These are phyloP conservation scores for Zymoseptoria crescenta DNA, from an alignment of 2,329 filamentous ascomycete species.

Conservation along the genomic window DNA sequence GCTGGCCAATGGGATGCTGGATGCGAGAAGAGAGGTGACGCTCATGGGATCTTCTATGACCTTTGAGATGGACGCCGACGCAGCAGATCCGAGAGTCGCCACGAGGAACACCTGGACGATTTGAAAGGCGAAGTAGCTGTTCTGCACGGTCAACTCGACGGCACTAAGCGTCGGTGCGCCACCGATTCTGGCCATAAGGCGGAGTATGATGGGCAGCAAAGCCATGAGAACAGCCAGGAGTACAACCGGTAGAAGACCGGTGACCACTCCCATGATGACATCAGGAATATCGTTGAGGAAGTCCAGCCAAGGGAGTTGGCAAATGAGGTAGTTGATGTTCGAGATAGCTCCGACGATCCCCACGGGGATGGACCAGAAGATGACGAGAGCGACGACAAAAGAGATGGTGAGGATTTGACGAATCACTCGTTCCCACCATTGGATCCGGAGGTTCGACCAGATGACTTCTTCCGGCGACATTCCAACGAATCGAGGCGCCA, in stretches of 20 bases:
- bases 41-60: conserved; percentile 50
- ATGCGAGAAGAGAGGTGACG: conserved; percentile 25
- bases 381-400: conserved; percentile 69
- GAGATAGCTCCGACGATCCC: conserved; percentile 78
- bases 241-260: conserved; percentile 74
- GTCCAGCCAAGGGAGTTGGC: conserved; percentile 50
- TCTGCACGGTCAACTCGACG: conserved; percentile 83
- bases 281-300: conserved; percentile 68
- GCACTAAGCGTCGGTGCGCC: conserved; percentile 73
- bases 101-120: conserved; percentile 78
- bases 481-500: conserved; percentile 79
- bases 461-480: conserved; percentile 75
- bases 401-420: conserved; percentile 55
- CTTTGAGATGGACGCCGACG: conserved; percentile 61
- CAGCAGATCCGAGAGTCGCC: conserved; percentile 72
- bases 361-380: conserved; percentile 78
- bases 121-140: conserved; percentile 84
- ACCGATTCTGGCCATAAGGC: conserved; percentile 68
- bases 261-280: conserved; percentile 71
- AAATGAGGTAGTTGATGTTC: conserved; percentile 59
- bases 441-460: conserved; percentile 76
- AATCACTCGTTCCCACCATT: conserved; percentile 77
- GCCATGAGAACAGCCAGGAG: conserved; percentile 78
- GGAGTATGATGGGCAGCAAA: conserved; percentile 72
- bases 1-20: conserved; percentile 63